Evolutionary conservation across 371 early-diverging fungal species (phyloP), one percentile per base, ranked within the genome.

Genomic region (Syncephalastrum contaminatum): DNA sequence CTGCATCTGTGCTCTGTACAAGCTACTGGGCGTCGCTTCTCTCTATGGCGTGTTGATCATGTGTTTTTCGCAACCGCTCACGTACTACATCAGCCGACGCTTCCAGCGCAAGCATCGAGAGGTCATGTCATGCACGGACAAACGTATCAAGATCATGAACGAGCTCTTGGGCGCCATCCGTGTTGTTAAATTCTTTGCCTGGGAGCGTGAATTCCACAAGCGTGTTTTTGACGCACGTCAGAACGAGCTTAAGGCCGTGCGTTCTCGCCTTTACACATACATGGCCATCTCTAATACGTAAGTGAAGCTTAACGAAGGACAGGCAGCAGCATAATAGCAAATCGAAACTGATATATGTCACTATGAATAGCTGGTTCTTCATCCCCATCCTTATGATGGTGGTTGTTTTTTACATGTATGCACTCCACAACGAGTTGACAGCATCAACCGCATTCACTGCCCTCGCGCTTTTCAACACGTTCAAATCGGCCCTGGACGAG

Each of bases 131-230:
- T 73, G 82, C 49, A 84, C 86, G 27, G 90, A 90, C 39, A 77
- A 75, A 24, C 81, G 84, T 41, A 66, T 90, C 51, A 79, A 83
- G n/a, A 69, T 82, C 57, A 73, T 89, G 53, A 88, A 83, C 25
- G 90, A 90, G 58, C 73, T 89, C 61, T 63, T 90, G 47, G 64
- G 72, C 47, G 90, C 88, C 14, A 90, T 91, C 46, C 84, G 88
- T 39, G 86, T 90, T 12, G 83, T 91, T 53, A 91, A 91, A 60
- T 83, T 91, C 58, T 91, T 90, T 77, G 91, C 87, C 19, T 91
- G 91, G 91, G 88, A 91, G 69, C 62, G 77, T 48, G 76, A 85
- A 53, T 88, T 90, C 52, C 70, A 74, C 43, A 70, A 72, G 39
- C 77, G 81, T 43, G 66, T 81, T 18, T 60, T 72, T 3, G 70